Evolutionary conservation across 345 rosid genomes (phyloP), one percentile per base, ranked within the genome.

Genomic region (Gossypium sturtianum): DNA sequence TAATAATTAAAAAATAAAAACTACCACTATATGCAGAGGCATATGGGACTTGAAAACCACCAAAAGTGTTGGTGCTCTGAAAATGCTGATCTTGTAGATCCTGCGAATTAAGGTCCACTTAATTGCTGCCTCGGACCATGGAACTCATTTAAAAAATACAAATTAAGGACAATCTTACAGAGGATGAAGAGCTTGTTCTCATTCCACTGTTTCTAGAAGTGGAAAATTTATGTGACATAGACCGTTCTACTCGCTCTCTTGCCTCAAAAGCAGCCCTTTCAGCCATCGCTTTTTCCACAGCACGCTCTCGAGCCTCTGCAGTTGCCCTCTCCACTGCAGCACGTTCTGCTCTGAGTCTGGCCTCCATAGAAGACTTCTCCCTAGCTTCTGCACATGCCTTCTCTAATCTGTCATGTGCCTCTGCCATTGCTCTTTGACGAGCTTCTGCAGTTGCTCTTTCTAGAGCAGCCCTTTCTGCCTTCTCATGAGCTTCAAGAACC

Each of bases 381-480:
- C 90, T 87, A 3, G 91, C 97, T 77, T 91, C 97, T 7, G 93
- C 91, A 85, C 93, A 91, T 29, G 93, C 93, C 89, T 88, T 94
- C 88, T 92, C 97, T 60, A 91, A 82, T 85, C 95, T 89, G 83
- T 91, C 98, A 51, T 95, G 93, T 53, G 95, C 97, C 80, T 92
- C 97, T 56, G 87, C 84, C 70, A 89, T 77, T 57, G 93, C 88
- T 83, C 93, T 90, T 77, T 86, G 89, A 41, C 86, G 76, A 70
- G 82, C 82, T 80, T 82, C 89, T 76, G 86, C 74, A 57, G 79
- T 82, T 71, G 83, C 90, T 83, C 87, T 84, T 73, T 88, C 94
- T 72, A 86, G 61, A 43, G 87, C 82, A 78, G 84, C 80, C 80
- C 87, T 86, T 74, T 85, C 90, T 73, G 80, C 78, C 71, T 83